Percentiles rank a stretch among this genome's conserved stretches.
Evolutionary conservation across 129 eudicot species (phyloP).

Genomic region (Escallonia rubra): DNA sequence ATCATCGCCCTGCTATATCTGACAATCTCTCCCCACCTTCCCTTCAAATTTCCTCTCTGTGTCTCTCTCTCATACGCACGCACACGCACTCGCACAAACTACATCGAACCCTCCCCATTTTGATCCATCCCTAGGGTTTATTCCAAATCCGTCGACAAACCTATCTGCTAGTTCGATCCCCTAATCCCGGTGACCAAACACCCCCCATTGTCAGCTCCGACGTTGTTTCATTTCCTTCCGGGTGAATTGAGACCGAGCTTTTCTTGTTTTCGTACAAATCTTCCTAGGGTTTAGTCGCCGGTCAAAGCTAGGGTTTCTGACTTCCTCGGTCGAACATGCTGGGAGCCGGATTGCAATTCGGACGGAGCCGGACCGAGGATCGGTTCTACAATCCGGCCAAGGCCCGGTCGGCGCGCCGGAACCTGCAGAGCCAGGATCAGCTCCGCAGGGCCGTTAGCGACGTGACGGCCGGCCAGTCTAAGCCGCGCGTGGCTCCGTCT

Average conservation of each 20-base stretch:
- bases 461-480: conserved; percentile 34
- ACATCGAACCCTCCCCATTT: not conserved
- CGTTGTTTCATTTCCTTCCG: too few relatives aligned
- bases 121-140: not conserved
- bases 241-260: too few relatives aligned
- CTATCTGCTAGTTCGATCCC: not conserved
- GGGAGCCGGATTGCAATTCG: conserved; percentile 90
- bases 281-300: not conserved
- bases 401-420: conserved; percentile 63
- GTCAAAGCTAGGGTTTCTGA: conserved; percentile 13
- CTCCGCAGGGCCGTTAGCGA: conserved; percentile 57
- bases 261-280: too few relatives aligned
- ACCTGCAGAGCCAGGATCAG: conserved; percentile 43
- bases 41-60: not conserved
- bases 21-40: not conserved
- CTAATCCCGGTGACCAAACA: not conserved
- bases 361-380: conserved; percentile 78
- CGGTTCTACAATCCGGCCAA: conserved; percentile 75
- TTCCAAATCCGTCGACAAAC: not conserved
- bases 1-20: not conserved
- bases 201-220: not conserved
- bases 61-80: not conserved
- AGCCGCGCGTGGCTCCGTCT: not conserved
- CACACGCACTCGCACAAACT: too few relatives aligned
- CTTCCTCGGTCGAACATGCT: conserved; percentile 31